Evolutionary conservation across 2,329 filamentous ascomycete species (phyloP).

Genomic region (Colletotrichum destructivum): DNA sequence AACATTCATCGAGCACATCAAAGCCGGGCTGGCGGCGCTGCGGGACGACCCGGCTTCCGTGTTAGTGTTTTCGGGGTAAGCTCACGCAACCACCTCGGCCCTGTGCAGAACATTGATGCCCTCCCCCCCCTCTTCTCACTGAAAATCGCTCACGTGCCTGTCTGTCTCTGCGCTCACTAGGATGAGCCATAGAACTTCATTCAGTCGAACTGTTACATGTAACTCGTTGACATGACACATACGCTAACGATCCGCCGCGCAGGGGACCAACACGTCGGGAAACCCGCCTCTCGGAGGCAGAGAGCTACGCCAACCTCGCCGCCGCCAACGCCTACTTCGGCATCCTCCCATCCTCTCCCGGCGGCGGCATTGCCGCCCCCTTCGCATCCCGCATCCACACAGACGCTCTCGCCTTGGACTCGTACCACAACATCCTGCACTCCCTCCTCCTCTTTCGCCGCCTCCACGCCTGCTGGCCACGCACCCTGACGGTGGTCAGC

Average conservation of each 20-base stretch:
- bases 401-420: conserved; percentile 85
- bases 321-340: conserved; percentile 62
- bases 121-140: too few relatives aligned
- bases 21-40: conserved; percentile 72
- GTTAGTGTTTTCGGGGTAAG: conserved; percentile 82
- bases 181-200: too few relatives aligned
- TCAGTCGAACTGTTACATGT: too few relatives aligned
- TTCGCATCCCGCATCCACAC: conserved; percentile 62
- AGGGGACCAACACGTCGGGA: conserved; percentile 76
- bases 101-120: too few relatives aligned
- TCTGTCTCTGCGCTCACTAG: too few relatives aligned
- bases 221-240: too few relatives aligned
- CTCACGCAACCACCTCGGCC: not conserved
- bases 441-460: conserved; percentile 73
- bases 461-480: conserved; percentile 69
- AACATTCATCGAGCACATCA: conserved; percentile 84
- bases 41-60: conserved; percentile 62
- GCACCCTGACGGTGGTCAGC: conserved; percentile 73
- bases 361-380: conserved; percentile 1
- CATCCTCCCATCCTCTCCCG: conserved; percentile 48
- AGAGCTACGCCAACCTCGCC: conserved; percentile 73
- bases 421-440: conserved; percentile 87
- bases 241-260: not conserved
- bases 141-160: not conserved
- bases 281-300: conserved; percentile 71